Percentiles rank a stretch among this genome's conserved stretches.
Conservation (phyloP, 805 yeast genomes). For the Teunomyces lycoperdinae region DNA sequence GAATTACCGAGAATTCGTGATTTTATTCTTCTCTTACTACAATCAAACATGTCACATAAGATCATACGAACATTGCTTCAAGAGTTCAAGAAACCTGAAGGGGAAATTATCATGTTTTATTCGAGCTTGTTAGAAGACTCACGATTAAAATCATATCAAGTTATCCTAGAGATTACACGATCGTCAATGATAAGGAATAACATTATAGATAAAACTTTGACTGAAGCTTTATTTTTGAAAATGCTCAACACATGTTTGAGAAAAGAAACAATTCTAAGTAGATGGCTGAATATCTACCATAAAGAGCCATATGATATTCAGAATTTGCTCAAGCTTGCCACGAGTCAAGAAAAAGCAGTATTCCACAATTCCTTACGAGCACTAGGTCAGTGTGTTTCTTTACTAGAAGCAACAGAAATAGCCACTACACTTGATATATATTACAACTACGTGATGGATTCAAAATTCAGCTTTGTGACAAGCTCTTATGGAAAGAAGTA, state of each 20-base stretch:
- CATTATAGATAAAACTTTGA: conserved; percentile 7
- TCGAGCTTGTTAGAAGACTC: neutral
- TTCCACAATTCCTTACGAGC: conserved; percentile 27
- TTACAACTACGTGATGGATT: conserved; percentile 5
- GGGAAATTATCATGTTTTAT: conserved; percentile 2
- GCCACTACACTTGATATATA: conserved; percentile 16
- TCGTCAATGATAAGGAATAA: conserved; percentile 10
- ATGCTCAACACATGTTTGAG: conserved; percentile 13
- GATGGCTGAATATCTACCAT: neutral
- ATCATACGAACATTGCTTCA: neutral
- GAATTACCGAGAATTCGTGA: neutral
- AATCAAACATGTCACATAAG: neutral
- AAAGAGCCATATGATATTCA: conserved; percentile 12
- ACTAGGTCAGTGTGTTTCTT: conserved; percentile 28
- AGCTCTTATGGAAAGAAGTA: conserved; percentile 15
- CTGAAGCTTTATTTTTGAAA: conserved; percentile 11
- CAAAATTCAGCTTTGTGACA: conserved; percentile 9
- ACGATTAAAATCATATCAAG: conserved; percentile 4
- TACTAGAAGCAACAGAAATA: conserved; percentile 15
- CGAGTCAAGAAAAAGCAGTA: conserved; percentile 16
- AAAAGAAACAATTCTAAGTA: conserved; percentile 5
- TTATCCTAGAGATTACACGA: conserved; percentile 9
- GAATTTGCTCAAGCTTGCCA: conserved; percentile 11
- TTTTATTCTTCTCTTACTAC: neutral
- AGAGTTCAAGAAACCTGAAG: neutral